Evolutionary conservation across 441 rosid genomes (phyloP), one percentile per base, ranked within the genome.

Genomic region (Gossypium trilobum): DNA sequence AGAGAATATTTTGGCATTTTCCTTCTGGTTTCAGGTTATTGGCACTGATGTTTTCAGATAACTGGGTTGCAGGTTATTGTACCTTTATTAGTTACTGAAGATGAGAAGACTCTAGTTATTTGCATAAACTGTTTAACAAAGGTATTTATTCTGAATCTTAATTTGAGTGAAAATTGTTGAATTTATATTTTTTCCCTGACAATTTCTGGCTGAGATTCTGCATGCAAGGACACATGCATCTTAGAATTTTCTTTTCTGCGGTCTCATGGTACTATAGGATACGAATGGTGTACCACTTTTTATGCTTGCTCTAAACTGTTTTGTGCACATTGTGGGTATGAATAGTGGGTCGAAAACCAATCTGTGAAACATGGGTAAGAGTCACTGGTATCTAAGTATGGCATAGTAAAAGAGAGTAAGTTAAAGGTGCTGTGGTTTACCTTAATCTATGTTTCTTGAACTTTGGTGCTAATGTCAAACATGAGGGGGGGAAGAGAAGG

Each of bases 61-160:
- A 27, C 68, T 79, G 70, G 23, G 80, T 73, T 74, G 76, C 92
- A 95, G 99, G 98, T 88, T 52, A 79, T 92, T 74, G 93, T 83
- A 48, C 99, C 99, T 39, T 78, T 93, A 68, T 79, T 95, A 89
- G 96, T 90, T 42, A 84, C 96, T n/a, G 98, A 95, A 75, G 97
- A 93, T 79, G 98, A 93, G 82, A 91, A 91, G 84, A 89, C 93
- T 72, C 99, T 93, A 46, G 94, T 93, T 44, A 87, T 91, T 52
- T 93, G 96, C 86, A 85, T 95, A 78, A 93, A 91, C 78, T 91
- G 99, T 84, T 81, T 92, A 82, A 92, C 95, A 0, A 95, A 95
- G 98, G 99, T 95, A 83, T 55, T 17, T 52, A 52, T 20, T 56
- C 77, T 54, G 36, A 64, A 17, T 10, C 71, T 27, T 50, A 50